Percentiles rank a stretch among this genome's conserved stretches.
These are phyloP conservation scores for Cornus florida DNA, from an alignment of 148 eudicot genomes.

Conservation along the genomic window DNA sequence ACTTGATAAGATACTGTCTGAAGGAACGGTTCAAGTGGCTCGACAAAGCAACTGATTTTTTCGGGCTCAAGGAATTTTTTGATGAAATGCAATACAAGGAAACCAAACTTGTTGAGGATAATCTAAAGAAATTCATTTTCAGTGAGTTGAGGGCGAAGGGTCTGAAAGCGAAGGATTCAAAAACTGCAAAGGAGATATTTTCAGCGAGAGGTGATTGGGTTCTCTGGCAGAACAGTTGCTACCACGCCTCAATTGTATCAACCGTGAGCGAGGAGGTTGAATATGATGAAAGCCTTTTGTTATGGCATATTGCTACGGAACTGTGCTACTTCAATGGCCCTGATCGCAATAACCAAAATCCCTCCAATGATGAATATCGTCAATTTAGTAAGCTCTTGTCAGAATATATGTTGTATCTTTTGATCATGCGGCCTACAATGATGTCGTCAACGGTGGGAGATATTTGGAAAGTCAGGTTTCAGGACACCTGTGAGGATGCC, in stretches of 20 bases:
- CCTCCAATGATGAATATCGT: not conserved
- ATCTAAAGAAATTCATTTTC: not conserved
- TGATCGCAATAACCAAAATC: no score
- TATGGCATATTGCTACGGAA: constrained; percentile 13
- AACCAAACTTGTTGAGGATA: not conserved
- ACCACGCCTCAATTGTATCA: not conserved
- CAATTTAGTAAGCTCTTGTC: not conserved
- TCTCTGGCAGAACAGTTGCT: not conserved
- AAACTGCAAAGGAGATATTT: not conserved
- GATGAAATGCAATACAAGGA: not conserved
- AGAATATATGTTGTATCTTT: constrained; percentile 14
- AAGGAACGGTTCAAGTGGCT: not conserved
- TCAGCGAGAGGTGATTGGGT: not conserved
- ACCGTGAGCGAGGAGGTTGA: not conserved
- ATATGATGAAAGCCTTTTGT: constrained; percentile 3
- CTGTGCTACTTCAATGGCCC: not conserved
- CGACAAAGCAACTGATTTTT: not conserved
- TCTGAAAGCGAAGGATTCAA: not conserved
- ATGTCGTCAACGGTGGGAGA: constrained; percentile 8
- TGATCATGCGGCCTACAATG: constrained; percentile 8
- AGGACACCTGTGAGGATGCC: constrained; percentile 17
- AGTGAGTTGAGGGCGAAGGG: not conserved
- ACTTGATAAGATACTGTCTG: constrained; percentile 4
- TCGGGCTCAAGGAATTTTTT: not conserved
- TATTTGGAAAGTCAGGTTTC: constrained; percentile 7